Conservation (phyloP, 257 asterid species). For the Nicotiana otophora region DNA sequence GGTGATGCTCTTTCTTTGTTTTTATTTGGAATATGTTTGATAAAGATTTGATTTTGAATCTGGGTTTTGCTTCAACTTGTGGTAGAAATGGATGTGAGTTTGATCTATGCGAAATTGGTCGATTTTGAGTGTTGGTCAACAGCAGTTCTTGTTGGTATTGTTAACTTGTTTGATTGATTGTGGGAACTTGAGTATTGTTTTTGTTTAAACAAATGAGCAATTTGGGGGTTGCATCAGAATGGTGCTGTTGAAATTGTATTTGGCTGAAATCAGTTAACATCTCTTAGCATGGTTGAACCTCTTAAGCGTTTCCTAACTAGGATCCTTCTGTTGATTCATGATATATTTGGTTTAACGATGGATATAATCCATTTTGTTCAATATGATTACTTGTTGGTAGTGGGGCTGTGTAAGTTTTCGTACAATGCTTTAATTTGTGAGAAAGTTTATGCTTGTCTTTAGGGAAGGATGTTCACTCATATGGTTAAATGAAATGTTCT, state of each 20-base stretch:
- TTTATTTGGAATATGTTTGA: background rate
- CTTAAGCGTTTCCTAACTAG: background rate
- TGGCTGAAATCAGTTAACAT: background rate
- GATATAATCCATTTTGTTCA: background rate
- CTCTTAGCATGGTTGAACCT: background rate
- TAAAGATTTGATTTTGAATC: conserved; percentile 3
- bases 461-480: background rate
- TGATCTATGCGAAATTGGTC: background rate
- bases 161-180: background rate
- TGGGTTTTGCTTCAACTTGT: background rate
- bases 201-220: background rate
- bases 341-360: background rate
- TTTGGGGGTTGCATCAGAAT: background rate
- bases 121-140: no score
- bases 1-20: background rate
- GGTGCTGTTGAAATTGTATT: background rate
- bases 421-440: background rate
- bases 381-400: background rate
- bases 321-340: background rate
- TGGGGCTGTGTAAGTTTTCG: no score
- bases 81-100: background rate
- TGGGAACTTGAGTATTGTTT: background rate
- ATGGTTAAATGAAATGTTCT: background rate
- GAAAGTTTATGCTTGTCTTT: background rate
- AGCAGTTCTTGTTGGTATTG: background rate